Evolutionary conservation across 352 stramenopile genomes (phyloP), one percentile per base, ranked within the genome.

Genomic region (Globisporangium mamillatum): DNA sequence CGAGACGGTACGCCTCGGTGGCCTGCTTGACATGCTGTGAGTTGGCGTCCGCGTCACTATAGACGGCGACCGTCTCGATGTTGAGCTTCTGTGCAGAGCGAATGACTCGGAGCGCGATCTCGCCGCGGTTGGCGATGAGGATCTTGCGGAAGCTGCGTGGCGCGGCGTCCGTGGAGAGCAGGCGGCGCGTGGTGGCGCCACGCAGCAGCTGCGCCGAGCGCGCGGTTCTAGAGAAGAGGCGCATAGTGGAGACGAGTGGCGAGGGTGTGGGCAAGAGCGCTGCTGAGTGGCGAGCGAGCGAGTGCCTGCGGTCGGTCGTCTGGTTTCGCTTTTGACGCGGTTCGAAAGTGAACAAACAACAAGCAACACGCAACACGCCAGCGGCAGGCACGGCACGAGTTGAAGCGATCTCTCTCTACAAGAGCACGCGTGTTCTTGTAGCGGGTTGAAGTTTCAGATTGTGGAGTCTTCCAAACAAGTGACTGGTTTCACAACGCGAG

Each of bases 31-130:
- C 89, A 60, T 91, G 81, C 67, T 95, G 78, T 46, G 92, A 76
- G 66, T 90, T 75, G 34, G 72, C 81, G 67, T 98, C 93, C 3
- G 88, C 84, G 54, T 98, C 93, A 41, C 78, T 94, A 75, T 97
- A 97, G 32, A 98, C 79, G 8, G 91, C 89, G 25, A 98, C 93
- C 4, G 93, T 98, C 72, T 94, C 77, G 38, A 98, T 94, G 44
- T 90, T 89, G 60, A 98, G 80, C 55, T 83, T 82, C 56, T 93
- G 91, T 12, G 88, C 89, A 18, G 92, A 95, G 63, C 80, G 84
- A 46, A 92, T 76, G 67, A 98, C 87, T 53, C 92, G 86, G 73
- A 94, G 78, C 24, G 92, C 91, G 72, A 98, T 98, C 60, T 98
- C 83, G 60, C 92, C 92, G 60, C 92, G 85, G 73, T 98, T 98